These are phyloP conservation scores for Grosmannia huntii DNA, from an alignment of 2,329 filamentous ascomycete species.

Conservation along the genomic window DNA sequence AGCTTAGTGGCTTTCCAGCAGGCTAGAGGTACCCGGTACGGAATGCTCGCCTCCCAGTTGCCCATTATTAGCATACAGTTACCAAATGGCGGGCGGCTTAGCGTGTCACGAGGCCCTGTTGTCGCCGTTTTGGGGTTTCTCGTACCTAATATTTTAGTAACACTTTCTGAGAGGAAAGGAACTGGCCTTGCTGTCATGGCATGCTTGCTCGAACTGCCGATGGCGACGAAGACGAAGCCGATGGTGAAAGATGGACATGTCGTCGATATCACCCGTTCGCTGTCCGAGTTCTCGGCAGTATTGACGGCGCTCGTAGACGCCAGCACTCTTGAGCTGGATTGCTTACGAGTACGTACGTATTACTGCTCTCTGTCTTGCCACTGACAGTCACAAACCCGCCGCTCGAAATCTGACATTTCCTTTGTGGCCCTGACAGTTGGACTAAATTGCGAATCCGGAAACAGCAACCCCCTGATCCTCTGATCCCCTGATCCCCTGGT, in stretches of 20 bases:
- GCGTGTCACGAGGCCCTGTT: constrained; percentile 13
- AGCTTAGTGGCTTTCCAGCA: not conserved
- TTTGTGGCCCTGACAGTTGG: not conserved
- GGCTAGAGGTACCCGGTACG: constrained; percentile 1
- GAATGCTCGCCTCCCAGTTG: not conserved
- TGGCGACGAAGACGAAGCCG: not conserved
- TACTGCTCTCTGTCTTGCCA: no score
- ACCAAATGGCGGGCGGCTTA: constrained; percentile 14
- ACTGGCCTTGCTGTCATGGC: not conserved
- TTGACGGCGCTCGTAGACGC: no score
- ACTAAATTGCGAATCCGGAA: not conserved
- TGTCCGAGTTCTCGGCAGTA: not conserved
- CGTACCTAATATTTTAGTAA: constrained; percentile 19
- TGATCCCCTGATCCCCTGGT: not conserved
- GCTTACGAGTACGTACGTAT: no score
- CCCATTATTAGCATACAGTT: constrained; percentile 15
- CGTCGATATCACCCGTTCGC: not conserved
- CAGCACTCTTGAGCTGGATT: no score
- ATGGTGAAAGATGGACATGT: not conserved
- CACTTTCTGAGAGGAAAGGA: constrained; percentile 7
- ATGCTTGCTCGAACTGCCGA: not conserved
- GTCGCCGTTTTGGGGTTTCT: constrained; percentile 13
- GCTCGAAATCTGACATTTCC: no score
- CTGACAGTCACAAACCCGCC: no score
- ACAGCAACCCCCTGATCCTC: not conserved